Evolutionary conservation across 2,329 filamentous ascomycete genomes (phyloP).

Genomic region (Bimuria novae-zelandiae): DNA sequence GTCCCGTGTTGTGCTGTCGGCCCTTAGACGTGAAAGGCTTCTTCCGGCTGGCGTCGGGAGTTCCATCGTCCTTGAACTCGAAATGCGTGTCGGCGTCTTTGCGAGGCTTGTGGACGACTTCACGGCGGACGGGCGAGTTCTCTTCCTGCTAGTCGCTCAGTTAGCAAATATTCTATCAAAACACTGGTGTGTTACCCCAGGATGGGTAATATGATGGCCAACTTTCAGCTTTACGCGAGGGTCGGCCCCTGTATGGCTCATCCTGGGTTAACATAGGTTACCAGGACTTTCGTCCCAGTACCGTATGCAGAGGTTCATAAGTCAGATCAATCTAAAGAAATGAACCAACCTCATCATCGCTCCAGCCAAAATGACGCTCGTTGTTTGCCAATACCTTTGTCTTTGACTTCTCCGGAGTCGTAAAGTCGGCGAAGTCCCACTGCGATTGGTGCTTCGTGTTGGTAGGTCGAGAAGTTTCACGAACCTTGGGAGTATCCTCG

Average conservation of each 20-base stretch:
- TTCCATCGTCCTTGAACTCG: conserved; percentile 76
- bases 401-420: conserved; percentile 76
- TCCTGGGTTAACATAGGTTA: too few species aligned
- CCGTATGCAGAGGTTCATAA: background rate
- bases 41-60: conserved; percentile 56
- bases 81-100: conserved; percentile 84
- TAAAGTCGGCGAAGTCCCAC: conserved; percentile 89
- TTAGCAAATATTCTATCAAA: conserved; percentile 23
- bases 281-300: too few species aligned
- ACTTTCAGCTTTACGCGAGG: too few species aligned
- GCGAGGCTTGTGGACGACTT: conserved; percentile 68
- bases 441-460: conserved; percentile 68
- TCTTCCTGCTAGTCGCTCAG: conserved; percentile 51
- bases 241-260: too few species aligned
- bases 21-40: conserved; percentile 46
- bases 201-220: too few species aligned
- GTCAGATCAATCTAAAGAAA: conserved; percentile 14
- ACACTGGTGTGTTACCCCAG: too few species aligned
- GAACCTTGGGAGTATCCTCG: conserved; percentile 45
- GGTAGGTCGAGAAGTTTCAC: conserved; percentile 30
- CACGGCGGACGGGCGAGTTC: conserved; percentile 62
- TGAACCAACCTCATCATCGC: conserved; percentile 64
- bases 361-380: conserved; percentile 76
- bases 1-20: conserved; percentile 66
- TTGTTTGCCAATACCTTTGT: conserved; percentile 69